Base-by-base conservation (phyloP, 345 rosid genomes). In the Diplotaxis tenuifolia region DNA sequence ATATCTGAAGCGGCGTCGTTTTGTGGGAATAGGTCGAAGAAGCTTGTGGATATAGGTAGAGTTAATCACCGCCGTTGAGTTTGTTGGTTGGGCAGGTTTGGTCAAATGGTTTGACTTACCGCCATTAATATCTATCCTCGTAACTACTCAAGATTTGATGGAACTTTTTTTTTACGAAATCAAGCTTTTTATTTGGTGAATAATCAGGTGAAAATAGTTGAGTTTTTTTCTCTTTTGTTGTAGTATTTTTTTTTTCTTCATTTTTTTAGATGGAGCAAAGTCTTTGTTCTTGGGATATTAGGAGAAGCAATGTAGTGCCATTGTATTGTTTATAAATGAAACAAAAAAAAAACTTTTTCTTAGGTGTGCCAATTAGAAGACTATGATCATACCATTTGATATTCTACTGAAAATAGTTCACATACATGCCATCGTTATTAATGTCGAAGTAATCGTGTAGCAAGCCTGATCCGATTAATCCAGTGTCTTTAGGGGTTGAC, bases 1-100 rank as follows among this genome's bases (percentile, higher is more conserved):
- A 80, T 92, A 0, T 85, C 96, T 0, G 75, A 78, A 14, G 96
- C 96, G 75, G 89, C 96, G 80, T 81, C 94, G 71, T 88, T 75
- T 74, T 81, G 86, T 67, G 92, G 81, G 7, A 95, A 88, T 67
- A 78, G 98, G 45, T 95, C 99, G 12, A 83, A 87, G 84, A 95
- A 95, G 85, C 89, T 92, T 8, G 93, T 85, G 31, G 96, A 92
- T 82, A 85, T 95, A 21, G 99, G 99, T 38, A 84, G 88, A 75
- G 81, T 65, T 63, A 77, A 82, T 80, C 85, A 32, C 42, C 88
- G 87, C 86, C 93, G 86, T 79, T 87, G 83, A 89, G 64, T 42
- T 65, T 16, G 9, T 58, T 18, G 53, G 55, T n/a, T 45, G 68
- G 58, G 47, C 47, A 36, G 25, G 31, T 65, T 6, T 78, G 67